Conservation (phyloP, 768 basidiomycete species). For the Pholiota conissans region DNA sequence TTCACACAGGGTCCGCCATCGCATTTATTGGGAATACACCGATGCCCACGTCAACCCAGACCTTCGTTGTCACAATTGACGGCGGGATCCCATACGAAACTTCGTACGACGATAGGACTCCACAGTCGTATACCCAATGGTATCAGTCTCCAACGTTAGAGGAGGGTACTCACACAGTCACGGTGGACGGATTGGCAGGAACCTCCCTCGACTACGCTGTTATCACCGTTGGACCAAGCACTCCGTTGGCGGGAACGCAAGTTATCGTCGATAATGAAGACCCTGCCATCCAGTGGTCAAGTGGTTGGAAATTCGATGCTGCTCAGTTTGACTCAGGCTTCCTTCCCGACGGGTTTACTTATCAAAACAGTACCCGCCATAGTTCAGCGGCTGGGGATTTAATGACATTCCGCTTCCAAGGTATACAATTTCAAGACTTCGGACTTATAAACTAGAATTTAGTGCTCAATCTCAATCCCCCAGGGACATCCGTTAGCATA, state of each 20-base stretch:
- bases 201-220: constrained; percentile 22
- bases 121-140: constrained; percentile 22
- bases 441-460: too few relatives aligned
- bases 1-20: constrained; percentile 9
- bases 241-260: constrained; percentile 17
- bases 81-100: constrained; percentile 9
- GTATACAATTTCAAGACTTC: too few relatives aligned
- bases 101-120: constrained; percentile 13
- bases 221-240: constrained; percentile 19
- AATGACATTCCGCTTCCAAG: constrained; percentile 9
- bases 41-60: constrained; percentile 6
- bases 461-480: too few relatives aligned
- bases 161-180: constrained; percentile 21
- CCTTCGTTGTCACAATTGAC: constrained; percentile 20
- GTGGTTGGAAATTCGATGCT: constrained; percentile 16
- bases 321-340: constrained; percentile 10
- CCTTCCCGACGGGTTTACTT: constrained; percentile 10
- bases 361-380: constrained; percentile 10
- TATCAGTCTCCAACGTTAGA: constrained; percentile 20
- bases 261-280: constrained; percentile 26
- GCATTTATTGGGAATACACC: constrained; percentile 14
- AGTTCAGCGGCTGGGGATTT: constrained; percentile 7
- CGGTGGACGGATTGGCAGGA: constrained; percentile 18
- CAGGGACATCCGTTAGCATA: constrained; percentile 16
- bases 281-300: constrained; percentile 15